phyloP scores from a whole-genome alignment of 2,329 filamentous ascomycete genomes.

The Neocatenulostroma microsporum region DNA sequence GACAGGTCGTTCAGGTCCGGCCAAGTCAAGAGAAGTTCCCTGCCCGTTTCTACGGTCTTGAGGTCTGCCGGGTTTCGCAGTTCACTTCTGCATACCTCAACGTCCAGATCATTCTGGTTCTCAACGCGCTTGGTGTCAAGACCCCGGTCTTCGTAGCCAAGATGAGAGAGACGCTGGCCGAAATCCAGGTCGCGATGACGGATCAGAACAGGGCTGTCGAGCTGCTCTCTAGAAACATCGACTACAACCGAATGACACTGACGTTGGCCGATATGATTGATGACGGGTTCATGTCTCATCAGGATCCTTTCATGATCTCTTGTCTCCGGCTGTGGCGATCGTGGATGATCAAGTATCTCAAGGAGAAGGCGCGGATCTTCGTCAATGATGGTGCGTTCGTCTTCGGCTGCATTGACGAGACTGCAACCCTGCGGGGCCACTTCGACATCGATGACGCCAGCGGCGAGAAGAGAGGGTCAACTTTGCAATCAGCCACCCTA shows the following conservation, averaged over 20 bases:
- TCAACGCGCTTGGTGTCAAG: constrained; percentile 67
- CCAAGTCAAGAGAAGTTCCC: constrained; percentile 84
- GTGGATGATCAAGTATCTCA: constrained; percentile 82
- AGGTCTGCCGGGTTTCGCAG: constrained; percentile 75
- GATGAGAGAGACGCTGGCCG: constrained; percentile 57
- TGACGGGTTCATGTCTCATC: constrained; percentile 65
- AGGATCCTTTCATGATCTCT: constrained; percentile 76
- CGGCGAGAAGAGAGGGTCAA: constrained; percentile 31
- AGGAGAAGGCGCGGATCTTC: constrained; percentile 82
- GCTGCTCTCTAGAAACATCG: constrained; percentile 66
- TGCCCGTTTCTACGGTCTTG: constrained; percentile 61
- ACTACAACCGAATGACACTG: constrained; percentile 75
- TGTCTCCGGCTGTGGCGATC: constrained; percentile 76
- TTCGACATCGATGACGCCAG: constrained; percentile 23
- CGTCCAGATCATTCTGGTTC: constrained; percentile 78
- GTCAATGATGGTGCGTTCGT: constrained; percentile 80
- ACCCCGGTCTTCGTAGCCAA: constrained; percentile 60
- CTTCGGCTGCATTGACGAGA: constrained; percentile 84
- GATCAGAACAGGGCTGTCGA: constrained; percentile 56
- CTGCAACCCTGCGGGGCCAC: constrained; percentile 64
- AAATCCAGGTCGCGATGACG: constrained; percentile 62
- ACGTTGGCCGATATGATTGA: constrained; percentile 66
- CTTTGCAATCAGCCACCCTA: too few relatives aligned
- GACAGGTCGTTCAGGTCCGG: constrained; percentile 66
- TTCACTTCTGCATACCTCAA: constrained; percentile 76